Evolutionary conservation across 768 basidiomycete genomes (phyloP).

Genomic region (Pleurotus salmoneostramineus): DNA sequence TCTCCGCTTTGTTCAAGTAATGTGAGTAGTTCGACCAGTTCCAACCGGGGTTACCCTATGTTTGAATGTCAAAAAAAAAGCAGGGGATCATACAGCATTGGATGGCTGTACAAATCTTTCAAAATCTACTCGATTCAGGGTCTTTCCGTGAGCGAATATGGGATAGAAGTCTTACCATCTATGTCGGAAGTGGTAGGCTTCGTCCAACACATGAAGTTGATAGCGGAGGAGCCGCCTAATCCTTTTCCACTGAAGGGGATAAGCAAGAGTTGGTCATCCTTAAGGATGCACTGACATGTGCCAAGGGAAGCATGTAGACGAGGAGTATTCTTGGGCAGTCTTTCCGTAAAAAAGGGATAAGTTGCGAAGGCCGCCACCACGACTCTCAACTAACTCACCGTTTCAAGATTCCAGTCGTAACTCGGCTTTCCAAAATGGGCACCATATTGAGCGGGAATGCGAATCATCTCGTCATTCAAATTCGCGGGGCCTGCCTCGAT

Average conservation of each 20-base stretch:
- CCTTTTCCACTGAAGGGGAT: conserved; percentile 12
- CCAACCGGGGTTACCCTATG: conserved; percentile 10
- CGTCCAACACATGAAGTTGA: conserved; percentile 15
- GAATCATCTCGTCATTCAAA: conserved; percentile 10
- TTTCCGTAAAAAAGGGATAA: not conserved
- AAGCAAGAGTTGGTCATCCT: not conserved
- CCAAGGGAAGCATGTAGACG: conserved; percentile 10
- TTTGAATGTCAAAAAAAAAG: not conserved
- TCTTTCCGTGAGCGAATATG: not conserved
- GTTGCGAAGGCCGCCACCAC: too few relatives aligned
- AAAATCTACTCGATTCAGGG: conserved; percentile 6
- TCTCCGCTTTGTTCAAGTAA: conserved; percentile 10
- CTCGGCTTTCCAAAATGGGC: conserved; percentile 14
- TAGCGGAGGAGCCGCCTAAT: conserved; percentile 17
- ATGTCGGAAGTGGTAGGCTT: conserved; percentile 14
- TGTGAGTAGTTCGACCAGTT: conserved; percentile 8
- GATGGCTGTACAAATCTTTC: conserved; percentile 7
- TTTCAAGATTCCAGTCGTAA: conserved; percentile 16
- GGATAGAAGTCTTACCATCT: conserved; percentile 7
- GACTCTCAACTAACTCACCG: not conserved
- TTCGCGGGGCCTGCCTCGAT: conserved; percentile 15
- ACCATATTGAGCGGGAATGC: conserved; percentile 9
- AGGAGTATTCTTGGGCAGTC: conserved; percentile 12
- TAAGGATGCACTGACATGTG: conserved; percentile 5
- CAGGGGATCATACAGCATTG: not conserved